Evolutionary conservation across 1,284 basidiomycete species (phyloP), one percentile per base, ranked within the genome.

Genomic region (Pisolithus thermaeus): DNA sequence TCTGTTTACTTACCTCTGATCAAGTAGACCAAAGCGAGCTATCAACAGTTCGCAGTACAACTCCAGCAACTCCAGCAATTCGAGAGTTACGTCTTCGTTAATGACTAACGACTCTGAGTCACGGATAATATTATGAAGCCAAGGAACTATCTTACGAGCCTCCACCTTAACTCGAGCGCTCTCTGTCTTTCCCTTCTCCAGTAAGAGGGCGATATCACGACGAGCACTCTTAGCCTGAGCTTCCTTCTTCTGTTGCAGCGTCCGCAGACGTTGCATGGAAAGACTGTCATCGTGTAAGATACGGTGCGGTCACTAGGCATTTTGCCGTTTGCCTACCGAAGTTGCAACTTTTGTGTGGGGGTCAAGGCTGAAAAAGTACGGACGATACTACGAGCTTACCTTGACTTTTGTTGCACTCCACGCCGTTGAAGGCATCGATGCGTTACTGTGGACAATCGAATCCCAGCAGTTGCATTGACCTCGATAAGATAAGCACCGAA

Each of bases 11-110:
- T 59, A 91, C 85, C 79, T 84, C 64, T 86, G 81, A 64, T 99
- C 96, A 49, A 98, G 77, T 18, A 98, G 72, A 7, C 91, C 90
- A 63, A 98, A 98, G 30, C 96, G 81, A 5, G 95, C 92, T 23
- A 95, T 78, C n/a, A 98, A 72, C 18, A 94, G 81, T 65, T 99
- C 96, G 56, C 86, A 87, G 66, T 97, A 98, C 8, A 98, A 79
- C 73, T 98, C 95, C 37, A 99, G 75, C 5, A 98, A 74, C 66
- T 99, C 95, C 40, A 98, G 71, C 22, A 97, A 76, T 65, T 97
- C 93, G 38, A 90, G 73, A 63, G 88, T 79, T 40, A 92, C 80
- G 63, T 95, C 92, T 61, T 94, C 91, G 61, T 88, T 81, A 63
- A 95, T 92, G 53, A 93, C 84, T 81, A 64, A 30, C 37, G 41